Evolutionary conservation across 1,284 basidiomycete species (phyloP).

Genomic region (Boletus mariae): DNA sequence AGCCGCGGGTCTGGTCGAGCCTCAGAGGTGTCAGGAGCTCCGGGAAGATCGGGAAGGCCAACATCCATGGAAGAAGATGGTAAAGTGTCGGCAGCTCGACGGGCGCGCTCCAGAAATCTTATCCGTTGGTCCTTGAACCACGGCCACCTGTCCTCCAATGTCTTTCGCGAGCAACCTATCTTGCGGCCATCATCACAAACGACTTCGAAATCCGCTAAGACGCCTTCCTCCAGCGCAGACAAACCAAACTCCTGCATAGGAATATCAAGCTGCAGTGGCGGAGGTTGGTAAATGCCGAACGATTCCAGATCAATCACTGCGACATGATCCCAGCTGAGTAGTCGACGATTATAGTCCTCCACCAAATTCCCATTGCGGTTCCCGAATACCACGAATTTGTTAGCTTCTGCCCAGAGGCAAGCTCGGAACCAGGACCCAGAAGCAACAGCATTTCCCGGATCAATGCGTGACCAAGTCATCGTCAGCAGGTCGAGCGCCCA

Average conservation of each 20-base stretch:
- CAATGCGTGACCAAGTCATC: constrained; percentile 83
- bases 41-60: constrained; percentile 55
- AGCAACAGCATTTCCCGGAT: constrained; percentile 74
- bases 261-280: constrained; percentile 62
- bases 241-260: constrained; percentile 76
- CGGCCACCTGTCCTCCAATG: constrained; percentile 86
- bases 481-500: constrained; percentile 82
- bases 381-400: constrained; percentile 86
- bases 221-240: constrained; percentile 71
- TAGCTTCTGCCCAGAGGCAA: constrained; percentile 75
- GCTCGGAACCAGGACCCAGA: constrained; percentile 88
- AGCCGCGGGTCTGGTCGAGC: constrained; percentile 68
- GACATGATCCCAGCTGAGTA: constrained; percentile 89
- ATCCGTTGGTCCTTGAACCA: constrained; percentile 83
- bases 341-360: constrained; percentile 85
- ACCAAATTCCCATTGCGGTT: constrained; percentile 84
- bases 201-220: constrained; percentile 84
- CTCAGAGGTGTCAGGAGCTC: constrained; percentile 42
- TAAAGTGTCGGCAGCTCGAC: constrained; percentile 51
- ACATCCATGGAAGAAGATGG: constrained; percentile 57
- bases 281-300: constrained; percentile 90
- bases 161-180: constrained; percentile 76
- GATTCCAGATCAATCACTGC: constrained; percentile 90
- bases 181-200: constrained; percentile 86
- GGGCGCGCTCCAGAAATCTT: constrained; percentile 54